A percentile compares a stretch with the other conserved stretches of the same genome.
These are phyloP conservation scores for Aspergillus glaucus DNA, from an alignment of 2,329 filamentous ascomycete genomes.

Conservation along the genomic window DNA sequence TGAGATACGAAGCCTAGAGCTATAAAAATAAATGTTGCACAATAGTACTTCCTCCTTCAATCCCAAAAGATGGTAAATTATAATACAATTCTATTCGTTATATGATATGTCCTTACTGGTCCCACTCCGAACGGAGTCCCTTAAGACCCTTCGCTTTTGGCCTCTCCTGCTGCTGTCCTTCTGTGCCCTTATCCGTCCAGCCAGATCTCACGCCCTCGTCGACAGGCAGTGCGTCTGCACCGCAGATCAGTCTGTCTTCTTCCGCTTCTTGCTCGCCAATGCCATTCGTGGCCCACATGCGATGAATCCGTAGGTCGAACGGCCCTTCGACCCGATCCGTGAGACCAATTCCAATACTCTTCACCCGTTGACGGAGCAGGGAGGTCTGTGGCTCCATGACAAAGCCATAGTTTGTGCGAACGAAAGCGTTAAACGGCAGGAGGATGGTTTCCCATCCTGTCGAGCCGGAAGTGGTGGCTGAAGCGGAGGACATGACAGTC, in stretches of 20 bases:
- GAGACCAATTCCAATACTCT: conserved; percentile 77
- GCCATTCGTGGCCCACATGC: conserved; percentile 88
- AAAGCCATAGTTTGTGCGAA: conserved; percentile 86
- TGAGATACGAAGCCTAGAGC: conserved; percentile 4
- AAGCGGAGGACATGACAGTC: conserved; percentile 27
- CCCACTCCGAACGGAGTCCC: conserved; percentile 31
- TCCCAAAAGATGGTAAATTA: background rate
- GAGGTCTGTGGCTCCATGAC: conserved; percentile 91
- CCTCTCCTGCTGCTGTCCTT: conserved; percentile 7
- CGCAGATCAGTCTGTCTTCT: conserved; percentile 37
- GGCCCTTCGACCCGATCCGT: conserved; percentile 84
- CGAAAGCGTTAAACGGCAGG: conserved; percentile 86
- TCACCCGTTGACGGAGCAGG: conserved; percentile 77
- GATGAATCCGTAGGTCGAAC: conserved; percentile 78
- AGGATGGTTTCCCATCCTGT: conserved; percentile 95
- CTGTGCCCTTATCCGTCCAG: conserved; percentile 16
- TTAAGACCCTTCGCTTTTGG: conserved; percentile 28
- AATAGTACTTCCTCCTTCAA: background rate
- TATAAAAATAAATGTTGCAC: background rate
- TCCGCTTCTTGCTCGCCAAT: conserved; percentile 35
- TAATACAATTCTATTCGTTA: background rate
- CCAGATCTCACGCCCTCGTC: conserved; percentile 28
- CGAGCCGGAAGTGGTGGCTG: conserved; percentile 53
- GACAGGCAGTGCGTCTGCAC: conserved; percentile 30
- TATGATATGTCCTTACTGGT: conserved; percentile 6